Evolutionary conservation across 1,284 basidiomycete species (phyloP), one percentile per base, ranked within the genome.

Genomic region (Cutaneotrichosporon sp.): DNA sequence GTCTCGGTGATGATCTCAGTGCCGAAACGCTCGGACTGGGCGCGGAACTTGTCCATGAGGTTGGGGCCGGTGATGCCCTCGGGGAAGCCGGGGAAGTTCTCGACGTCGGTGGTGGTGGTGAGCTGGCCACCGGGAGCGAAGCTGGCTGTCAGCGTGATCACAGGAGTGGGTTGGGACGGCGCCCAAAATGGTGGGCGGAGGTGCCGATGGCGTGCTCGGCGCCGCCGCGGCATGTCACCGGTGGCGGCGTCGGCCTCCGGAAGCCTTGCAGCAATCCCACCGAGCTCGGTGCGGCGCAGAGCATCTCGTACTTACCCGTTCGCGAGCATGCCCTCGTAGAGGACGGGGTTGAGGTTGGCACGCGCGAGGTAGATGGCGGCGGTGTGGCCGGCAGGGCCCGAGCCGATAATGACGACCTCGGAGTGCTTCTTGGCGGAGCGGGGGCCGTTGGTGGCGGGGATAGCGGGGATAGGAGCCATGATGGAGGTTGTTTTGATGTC

Each of bases 81-180:
- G 1, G 97, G 95, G 83, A 99, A 99, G 54, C 95, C 95, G 36
- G 97, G 94, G 82, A 92, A 97, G 84, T 98, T 98, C 82, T 98
- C 95, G 59, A 98, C 76, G 80, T 95, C 92, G 18, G 95, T 98
- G 0, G 95, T 98, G 0, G 97, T 99, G 22, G 95, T 99, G 70
- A 99, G 87, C 81, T 99, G 97, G 59, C 97, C 95, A 62, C 95
- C 95, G 18, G 95, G 92, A 34, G 95, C 95, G 75, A 98, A 92
- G 36, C 73, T 76, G 63, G 18, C 18, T 18, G 33, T 53, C 46
- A 59, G 57, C 31, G 27, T 16, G 25, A 34, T 20, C 14, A 18
- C 27, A 5, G 43, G 29, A 36, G 60, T 47, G 25, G 59, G 46
- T 33, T 18, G 49, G 38, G 31, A 13, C 11, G 8, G 20, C 9